Conservation (phyloP, 768 basidiomycete genomes). For the Pholiota microspora region DNA sequence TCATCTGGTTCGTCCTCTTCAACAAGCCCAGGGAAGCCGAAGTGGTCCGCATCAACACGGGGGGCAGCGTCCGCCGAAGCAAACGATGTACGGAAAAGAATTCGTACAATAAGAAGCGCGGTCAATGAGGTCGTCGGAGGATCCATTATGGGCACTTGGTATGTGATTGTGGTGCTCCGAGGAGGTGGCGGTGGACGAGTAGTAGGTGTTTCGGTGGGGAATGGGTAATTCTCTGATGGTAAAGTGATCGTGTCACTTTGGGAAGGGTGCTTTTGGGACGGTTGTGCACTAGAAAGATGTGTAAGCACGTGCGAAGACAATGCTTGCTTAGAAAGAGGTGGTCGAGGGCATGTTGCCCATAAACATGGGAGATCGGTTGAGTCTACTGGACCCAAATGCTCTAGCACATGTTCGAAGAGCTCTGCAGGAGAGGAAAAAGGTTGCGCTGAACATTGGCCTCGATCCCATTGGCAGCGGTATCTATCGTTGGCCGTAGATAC, state of each 20-base stretch:
- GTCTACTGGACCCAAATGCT: constrained; percentile 50
- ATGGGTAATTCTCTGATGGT: constrained; percentile 49
- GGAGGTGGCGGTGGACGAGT: constrained; percentile 68
- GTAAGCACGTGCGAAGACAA: constrained; percentile 74
- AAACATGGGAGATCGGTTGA: constrained; percentile 51
- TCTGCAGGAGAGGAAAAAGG: constrained; percentile 54
- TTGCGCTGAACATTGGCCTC: constrained; percentile 48
- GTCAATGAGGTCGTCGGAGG: constrained; percentile 76
- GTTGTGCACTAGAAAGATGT: constrained; percentile 64
- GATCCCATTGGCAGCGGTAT: constrained; percentile 80
- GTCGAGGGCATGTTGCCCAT: constrained; percentile 68
- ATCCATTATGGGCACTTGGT: constrained; percentile 56
- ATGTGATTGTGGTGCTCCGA: constrained; percentile 59
- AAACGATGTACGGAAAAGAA: constrained; percentile 80
- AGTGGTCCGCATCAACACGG: constrained; percentile 78
- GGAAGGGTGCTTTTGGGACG: constrained; percentile 55
- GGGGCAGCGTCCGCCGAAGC: constrained; percentile 67
- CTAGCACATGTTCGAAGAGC: constrained; percentile 71
- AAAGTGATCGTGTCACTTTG: constrained; percentile 76
- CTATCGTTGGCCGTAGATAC: constrained; percentile 54
- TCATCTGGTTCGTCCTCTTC: constrained; percentile 71
- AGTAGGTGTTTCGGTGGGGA: constrained; percentile 64
- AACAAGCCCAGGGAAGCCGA: constrained; percentile 84
- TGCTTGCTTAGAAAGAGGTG: constrained; percentile 42
- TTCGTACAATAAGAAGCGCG: constrained; percentile 78